These are phyloP conservation scores for Clavispora asparagi DNA, from an alignment of 805 yeast genomes.

Conservation along the genomic window DNA sequence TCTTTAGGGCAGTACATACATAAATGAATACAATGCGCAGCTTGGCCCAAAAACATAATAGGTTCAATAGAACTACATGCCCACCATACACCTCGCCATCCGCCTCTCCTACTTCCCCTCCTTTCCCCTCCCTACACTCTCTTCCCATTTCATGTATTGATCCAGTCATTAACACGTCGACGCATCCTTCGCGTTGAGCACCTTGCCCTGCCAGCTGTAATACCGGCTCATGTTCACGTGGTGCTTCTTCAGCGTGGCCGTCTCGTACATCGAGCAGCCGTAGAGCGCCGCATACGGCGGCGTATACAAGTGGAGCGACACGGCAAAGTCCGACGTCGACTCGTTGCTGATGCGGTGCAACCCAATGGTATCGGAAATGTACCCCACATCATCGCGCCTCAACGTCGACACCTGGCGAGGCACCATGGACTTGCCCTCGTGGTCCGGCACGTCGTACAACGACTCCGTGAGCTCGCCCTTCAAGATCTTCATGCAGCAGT, in stretches of 20 bases:
- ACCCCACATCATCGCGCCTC: constrained; percentile 47
- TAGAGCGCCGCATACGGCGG: constrained; percentile 69
- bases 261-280: constrained; percentile 50
- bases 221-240: constrained; percentile 56
- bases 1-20: too few species aligned
- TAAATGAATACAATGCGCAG: too few species aligned
- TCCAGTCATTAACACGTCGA: constrained; percentile 16
- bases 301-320: constrained; percentile 67
- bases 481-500: constrained; percentile 68
- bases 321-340: constrained; percentile 37
- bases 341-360: constrained; percentile 59
- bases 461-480: constrained; percentile 56
- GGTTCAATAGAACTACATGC: too few species aligned
- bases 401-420: constrained; percentile 24
- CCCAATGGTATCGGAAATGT: constrained; percentile 63
- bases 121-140: too few species aligned
- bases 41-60: too few species aligned
- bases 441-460: constrained; percentile 46
- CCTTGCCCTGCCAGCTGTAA: constrained; percentile 56
- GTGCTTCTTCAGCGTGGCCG: constrained; percentile 42
- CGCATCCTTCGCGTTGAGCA: constrained; percentile 22
- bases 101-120: too few species aligned
- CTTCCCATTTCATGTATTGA: background rate
- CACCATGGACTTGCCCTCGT: constrained; percentile 20
- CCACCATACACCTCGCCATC: too few species aligned